Evolutionary conservation across 352 stramenopile species (phyloP), one percentile per base, ranked within the genome.

Genomic region (Globisporangium megalacanthum): DNA sequence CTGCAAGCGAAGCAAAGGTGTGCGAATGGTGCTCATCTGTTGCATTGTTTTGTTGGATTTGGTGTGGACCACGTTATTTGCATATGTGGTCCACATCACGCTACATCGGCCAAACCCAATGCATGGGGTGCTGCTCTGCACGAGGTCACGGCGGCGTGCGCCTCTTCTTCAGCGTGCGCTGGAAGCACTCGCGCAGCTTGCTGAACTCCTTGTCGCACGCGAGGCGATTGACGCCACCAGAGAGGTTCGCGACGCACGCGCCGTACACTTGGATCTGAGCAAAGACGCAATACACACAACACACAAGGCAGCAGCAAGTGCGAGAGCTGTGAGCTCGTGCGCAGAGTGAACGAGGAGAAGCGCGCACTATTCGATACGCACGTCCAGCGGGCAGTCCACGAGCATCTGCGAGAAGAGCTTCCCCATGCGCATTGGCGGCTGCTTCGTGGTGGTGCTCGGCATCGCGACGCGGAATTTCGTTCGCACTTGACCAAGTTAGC

Each of bases 231-330:
- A 89, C 65, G 36, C 69, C 71, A 31, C 83, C 79, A 22, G 71
- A 64, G 50, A 90, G 74, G 47, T 76, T 69, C 49, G 83, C 79
- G 36, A 92, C 83, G 49, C 83, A 92, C 25, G 83, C 81, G 65
- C 79, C 79, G 51, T 92, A 92, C 42, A 89, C 76, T 69, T 88
- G 78, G 49, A 92, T 83, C 83, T 92, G 48, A 47, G 13, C 4
- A n/a, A 50, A 20, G 36, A 35, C 46, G 15, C 29, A 56, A 22
- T 6, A 13, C 17, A 41, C 25, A 54, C 42, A 22, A 44, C 44
- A 13, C 15, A 56, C 19, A 50, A 4, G 20, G n/a, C 33, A 54
- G 39, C 22, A 20, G 10, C 7, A 5, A 13, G 35, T 39, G 10
- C 7, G 7, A 9, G 33, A 39, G 35, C 35, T 39, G 25, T 29